Evolutionary conservation across 306 rosid genomes (phyloP).

Genomic region (Prunus padus): DNA sequence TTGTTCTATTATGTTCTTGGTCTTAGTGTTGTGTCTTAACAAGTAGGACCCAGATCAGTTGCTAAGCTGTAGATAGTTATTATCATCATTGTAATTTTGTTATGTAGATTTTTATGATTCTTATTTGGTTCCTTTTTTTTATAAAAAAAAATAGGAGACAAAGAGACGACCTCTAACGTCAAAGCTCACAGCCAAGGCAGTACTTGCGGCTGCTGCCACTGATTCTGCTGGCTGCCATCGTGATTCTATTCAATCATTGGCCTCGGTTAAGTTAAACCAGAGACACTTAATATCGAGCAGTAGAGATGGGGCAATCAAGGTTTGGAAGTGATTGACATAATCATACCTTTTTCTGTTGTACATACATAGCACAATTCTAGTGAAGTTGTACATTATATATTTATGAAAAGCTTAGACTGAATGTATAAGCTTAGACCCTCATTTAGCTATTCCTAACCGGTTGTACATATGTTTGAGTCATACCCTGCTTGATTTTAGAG

Average conservation of each 20-base stretch:
- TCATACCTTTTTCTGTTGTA: slow-evolving; percentile 37
- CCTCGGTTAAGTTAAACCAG: slow-evolving; percentile 89
- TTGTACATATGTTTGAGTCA: neutral
- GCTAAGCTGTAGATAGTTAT: neutral
- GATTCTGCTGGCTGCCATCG: slow-evolving; percentile 94
- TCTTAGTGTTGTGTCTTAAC: neutral
- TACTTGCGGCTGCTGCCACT: slow-evolving; percentile 86
- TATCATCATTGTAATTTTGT: slow-evolving; percentile 9
- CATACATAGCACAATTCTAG: slow-evolving; percentile 37
- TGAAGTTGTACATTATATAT: slow-evolving; percentile 41
- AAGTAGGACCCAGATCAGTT: neutral
- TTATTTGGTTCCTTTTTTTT: slow-evolving; percentile 13
- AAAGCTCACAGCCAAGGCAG: slow-evolving; percentile 71
- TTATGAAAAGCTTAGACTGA: slow-evolving; percentile 18
- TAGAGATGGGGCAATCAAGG: slow-evolving; percentile 95
- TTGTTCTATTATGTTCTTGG: neutral
- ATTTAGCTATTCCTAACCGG: slow-evolving; percentile 1
- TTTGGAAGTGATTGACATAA: slow-evolving; percentile 67
- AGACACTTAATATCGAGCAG: slow-evolving; percentile 81
- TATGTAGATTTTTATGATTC: slow-evolving; percentile 17
- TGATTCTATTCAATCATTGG: slow-evolving; percentile 77
- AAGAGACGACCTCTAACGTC: slow-evolving; percentile 69
- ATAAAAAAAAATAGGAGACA: slow-evolving; percentile 54
- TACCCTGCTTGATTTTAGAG: slow-evolving; percentile 28
- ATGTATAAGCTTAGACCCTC: slow-evolving; percentile 10